A percentile compares a stretch with the other conserved stretches of the same genome.
Conservation (phyloP, 78 protist genomes). For the Speleostelium caveatum region DNA sequence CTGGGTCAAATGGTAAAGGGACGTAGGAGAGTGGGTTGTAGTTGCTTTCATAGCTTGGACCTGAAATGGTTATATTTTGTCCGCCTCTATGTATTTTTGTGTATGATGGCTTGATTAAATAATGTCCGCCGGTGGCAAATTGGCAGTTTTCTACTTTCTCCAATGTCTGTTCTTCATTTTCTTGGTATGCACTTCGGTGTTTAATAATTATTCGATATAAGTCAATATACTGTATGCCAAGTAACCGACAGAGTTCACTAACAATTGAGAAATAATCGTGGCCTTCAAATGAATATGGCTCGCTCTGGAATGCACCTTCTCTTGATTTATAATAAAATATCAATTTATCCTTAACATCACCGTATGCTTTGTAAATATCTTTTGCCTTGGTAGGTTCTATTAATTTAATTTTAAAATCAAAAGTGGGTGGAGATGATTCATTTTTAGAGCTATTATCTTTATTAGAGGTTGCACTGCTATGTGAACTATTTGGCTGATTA, state of each 20-base stretch:
- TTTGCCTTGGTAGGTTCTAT: background rate
- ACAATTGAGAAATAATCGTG: background rate
- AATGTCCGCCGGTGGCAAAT: background rate
- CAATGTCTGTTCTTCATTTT: background rate
- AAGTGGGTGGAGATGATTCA: background rate
- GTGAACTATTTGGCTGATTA: no score
- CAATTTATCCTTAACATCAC: conserved; percentile 10
- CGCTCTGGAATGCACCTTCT: conserved; percentile 14
- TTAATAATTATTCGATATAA: background rate
- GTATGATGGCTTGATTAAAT: background rate
- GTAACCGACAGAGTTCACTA: background rate
- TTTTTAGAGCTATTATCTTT: background rate
- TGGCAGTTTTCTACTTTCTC: background rate
- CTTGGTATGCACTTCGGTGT: background rate
- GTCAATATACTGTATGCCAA: background rate
- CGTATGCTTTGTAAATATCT: conserved; percentile 1
- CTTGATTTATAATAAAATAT: conserved; percentile 32
- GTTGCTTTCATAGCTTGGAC: background rate
- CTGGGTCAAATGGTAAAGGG: background rate
- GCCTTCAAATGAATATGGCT: background rate
- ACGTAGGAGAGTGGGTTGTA: background rate
- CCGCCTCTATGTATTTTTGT: background rate
- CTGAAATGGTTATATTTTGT: background rate
- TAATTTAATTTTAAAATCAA: no score
- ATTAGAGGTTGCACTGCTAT: background rate